Base-by-base conservation (phyloP, 805 yeast genomes). In the Lipomyces yamadae region DNA sequence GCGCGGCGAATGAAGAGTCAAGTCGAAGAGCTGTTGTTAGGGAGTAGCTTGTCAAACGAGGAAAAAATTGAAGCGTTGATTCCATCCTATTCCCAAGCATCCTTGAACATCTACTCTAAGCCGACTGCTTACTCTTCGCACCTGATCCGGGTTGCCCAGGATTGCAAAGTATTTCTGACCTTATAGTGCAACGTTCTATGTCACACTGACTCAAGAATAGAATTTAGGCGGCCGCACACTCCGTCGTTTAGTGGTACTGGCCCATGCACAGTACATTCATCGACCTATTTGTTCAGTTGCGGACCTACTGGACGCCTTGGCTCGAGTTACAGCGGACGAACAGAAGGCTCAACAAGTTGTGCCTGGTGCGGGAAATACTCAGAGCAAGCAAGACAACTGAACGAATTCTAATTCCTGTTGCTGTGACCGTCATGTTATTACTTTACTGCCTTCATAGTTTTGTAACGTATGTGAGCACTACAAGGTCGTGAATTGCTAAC, bases 201-300 rank as follows among this genome's bases (percentile, higher is more conserved):
- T 2, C 32, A 8, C 32, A 34, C 32, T 52, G 34, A 52, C 32
- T 29, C 34, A 29, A 24, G 34, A 52, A 52, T 52, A 52, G 70
- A 50, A 61, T 35, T 29, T 65, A 7, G 62, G 70, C 13, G 71
- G 71, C 4, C 64, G 71, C 11, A 50, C 60, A 29, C 53, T 68
- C 18, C 62, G 71, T 4, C 61, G 65, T 48, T 15, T 68, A 48
- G 52, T 50, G 10, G 64, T 68, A 15, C 65, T 68, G 2, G 71
- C 70, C 6, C 70, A 68, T 30, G 71, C 71, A 4, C 52, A 32
- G 18, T 63, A 68, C 34, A 32, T 68, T 5, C 71, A 66, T n/a
- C 59, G 64, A 42, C 62, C 58, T 24, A 29, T 13, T 3, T 58
- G 69, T 61, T 35, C 15, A 4, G 54, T 67, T 24, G 34, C 50